Percentiles rank a stretch among this genome's conserved stretches.
Conservation (phyloP, 176 grass and related monocot genomes). For the Eragrostis curvula region DNA sequence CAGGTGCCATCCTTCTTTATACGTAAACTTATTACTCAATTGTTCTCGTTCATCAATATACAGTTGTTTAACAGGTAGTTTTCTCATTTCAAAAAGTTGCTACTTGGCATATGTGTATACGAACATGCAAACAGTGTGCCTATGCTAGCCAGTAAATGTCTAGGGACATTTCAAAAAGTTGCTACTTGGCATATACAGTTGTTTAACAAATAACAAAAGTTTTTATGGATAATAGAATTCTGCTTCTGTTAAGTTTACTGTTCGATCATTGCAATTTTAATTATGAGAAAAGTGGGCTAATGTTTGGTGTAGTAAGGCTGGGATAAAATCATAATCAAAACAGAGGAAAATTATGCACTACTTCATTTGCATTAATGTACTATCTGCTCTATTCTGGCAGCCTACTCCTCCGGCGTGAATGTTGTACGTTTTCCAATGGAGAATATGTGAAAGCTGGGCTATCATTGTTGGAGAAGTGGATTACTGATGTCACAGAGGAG, state of each 20-base stretch:
- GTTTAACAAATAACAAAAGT: neutral
- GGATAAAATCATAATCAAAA: slow-evolving; percentile 3
- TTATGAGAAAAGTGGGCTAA: slow-evolving; percentile 19
- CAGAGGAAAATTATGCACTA: neutral
- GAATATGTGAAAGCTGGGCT: slow-evolving; percentile 97
- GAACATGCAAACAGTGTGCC: neutral
- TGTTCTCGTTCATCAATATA: slow-evolving; percentile 98
- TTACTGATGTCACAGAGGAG: slow-evolving; percentile 86
- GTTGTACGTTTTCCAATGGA: slow-evolving; percentile 96
- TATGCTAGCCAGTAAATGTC: slow-evolving; percentile 23
- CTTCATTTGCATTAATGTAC: slow-evolving; percentile 25
- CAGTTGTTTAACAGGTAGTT: slow-evolving; percentile 97
- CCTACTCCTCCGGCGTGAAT: slow-evolving; percentile 92
- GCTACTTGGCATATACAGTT: no score
- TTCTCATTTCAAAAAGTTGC: slow-evolving; percentile 25
- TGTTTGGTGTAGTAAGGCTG: slow-evolving; percentile 1
- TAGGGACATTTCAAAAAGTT: no score
- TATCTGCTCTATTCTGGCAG: slow-evolving; percentile 47
- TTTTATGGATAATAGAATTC: slow-evolving; percentile 3
- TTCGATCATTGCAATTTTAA: slow-evolving; percentile 11
- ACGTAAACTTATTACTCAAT: slow-evolving; percentile 91
- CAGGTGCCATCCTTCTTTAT: slow-evolving; percentile 97
- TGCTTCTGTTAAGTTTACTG: slow-evolving; percentile 9
- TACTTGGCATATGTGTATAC: neutral
- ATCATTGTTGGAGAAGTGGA: slow-evolving; percentile 92